Base-by-base conservation (phyloP, 495 filamentous ascomycete species). In the Elasticomyces elasticus region DNA sequence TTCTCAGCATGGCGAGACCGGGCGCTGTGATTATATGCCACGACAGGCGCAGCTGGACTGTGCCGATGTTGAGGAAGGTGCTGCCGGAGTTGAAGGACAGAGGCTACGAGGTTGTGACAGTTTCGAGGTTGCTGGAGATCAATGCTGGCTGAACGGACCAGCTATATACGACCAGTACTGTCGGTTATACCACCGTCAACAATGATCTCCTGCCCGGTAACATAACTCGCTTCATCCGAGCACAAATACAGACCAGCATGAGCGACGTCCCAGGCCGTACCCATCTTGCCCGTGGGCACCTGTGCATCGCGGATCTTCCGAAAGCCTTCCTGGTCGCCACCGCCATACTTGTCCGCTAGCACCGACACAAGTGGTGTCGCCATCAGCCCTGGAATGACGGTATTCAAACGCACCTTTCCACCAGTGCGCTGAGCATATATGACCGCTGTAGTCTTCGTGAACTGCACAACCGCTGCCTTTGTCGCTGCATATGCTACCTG, bases 1-100 rank as follows among this genome's bases (percentile, higher is more conserved):
- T 94, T 2, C 63, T 91, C 60, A 86, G 84, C 64, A 87, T 88
- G 83, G 66, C 87, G 25, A 66, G 73, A 41, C 81, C 85, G 0
- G 88, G 88, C 0, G 83, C 80, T 40, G 80, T 94, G 38, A 81
- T 94, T 38, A 79, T 94, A 22, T 86, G 85, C 61, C 88, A 94
- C 70, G 88, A 94, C 72, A 65, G 87, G 59, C 76, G 87, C 64
- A 69, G 73, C 44, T 94, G 87, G 84, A 90, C 87, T 24, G 70
- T 73, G 59, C 81, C 84, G 0, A 90, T 91, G 84, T 63, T 94
- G 64, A 67, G 69, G 41, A 74, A 66, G 50, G 83, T 90, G 15
- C 67, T 94, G 62, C 83, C 82, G 5, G 81, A 85, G 63, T 71
- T 92, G 59, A 74, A 65, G 68, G 71, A 71, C 40, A 73, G 78